A percentile compares a stretch with the other conserved stretches of the same genome.
These are phyloP conservation scores for Grigorovia jiainica DNA, from an alignment of 805 yeast genomes.

Conservation along the genomic window DNA sequence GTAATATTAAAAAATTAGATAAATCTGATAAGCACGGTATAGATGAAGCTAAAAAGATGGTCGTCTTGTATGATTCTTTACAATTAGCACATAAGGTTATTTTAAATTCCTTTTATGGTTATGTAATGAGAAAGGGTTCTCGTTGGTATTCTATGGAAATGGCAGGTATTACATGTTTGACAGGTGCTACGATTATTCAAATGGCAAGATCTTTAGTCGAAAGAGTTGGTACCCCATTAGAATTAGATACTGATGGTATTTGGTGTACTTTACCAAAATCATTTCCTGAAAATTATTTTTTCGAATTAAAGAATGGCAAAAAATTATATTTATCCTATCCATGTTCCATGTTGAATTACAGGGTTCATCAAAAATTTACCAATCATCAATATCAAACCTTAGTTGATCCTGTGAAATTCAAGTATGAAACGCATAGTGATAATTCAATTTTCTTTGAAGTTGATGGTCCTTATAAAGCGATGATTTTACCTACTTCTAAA, in stretches of 20 bases:
- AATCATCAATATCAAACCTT: slow-evolving; percentile 90
- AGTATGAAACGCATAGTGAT: slow-evolving; percentile 73
- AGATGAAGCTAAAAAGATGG: slow-evolving; percentile 93
- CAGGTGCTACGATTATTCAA: slow-evolving; percentile 97
- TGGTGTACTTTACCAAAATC: slow-evolving; percentile 96
- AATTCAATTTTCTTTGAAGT: slow-evolving; percentile 96
- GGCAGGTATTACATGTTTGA: slow-evolving; percentile 98
- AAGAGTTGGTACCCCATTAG: slow-evolving; percentile 88
- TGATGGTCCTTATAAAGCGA: slow-evolving; percentile 97
- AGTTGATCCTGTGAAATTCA: slow-evolving; percentile 55
- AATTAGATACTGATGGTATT: slow-evolving; percentile 97
- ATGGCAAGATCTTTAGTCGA: slow-evolving; percentile 92
- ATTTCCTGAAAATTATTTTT: slow-evolving; percentile 80
- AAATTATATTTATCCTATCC: slow-evolving; percentile 76
- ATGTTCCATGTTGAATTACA: slow-evolving; percentile 89
- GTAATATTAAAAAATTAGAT: slow-evolving; percentile 50
- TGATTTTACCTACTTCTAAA: slow-evolving; percentile 93
- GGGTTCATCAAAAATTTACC: slow-evolving; percentile 85
- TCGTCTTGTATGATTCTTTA: slow-evolving; percentile 84
- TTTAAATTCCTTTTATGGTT: slow-evolving; percentile 92
- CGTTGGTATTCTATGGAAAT: slow-evolving; percentile 99
- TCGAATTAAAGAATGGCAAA: slow-evolving; percentile 70
- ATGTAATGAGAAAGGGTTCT: slow-evolving; percentile 98
- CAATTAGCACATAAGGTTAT: slow-evolving; percentile 97
- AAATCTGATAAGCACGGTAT: slow-evolving; percentile 46